Evolutionary conservation across 768 basidiomycete genomes (phyloP).

Genomic region (Filobasidium wieringae): DNA sequence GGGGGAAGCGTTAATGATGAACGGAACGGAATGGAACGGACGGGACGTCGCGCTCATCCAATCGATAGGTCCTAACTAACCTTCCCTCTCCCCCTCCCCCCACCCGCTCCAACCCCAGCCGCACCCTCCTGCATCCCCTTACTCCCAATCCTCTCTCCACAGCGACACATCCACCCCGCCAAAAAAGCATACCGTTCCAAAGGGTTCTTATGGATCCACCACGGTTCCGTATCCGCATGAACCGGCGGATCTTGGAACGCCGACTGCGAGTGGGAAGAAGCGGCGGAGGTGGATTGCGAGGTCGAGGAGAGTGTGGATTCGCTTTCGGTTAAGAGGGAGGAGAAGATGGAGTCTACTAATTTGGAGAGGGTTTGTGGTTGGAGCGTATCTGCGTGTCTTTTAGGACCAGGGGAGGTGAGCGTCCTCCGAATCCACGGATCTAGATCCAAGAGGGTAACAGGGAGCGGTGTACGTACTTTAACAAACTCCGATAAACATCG

Average conservation of each 20-base stretch:
- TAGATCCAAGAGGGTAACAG: neutral
- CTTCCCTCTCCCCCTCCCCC: conserved; percentile 4
- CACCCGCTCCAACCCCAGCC: conserved; percentile 25
- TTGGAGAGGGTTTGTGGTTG: conserved; percentile 63
- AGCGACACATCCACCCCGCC: conserved; percentile 76
- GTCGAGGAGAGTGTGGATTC: conserved; percentile 60
- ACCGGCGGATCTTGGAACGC: conserved; percentile 20
- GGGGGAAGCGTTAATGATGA: neutral
- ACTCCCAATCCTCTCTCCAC: conserved; percentile 61
- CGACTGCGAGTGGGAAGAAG: conserved; percentile 35
- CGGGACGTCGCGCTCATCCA: neutral
- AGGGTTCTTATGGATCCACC: conserved; percentile 50
- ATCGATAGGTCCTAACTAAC: neutral
- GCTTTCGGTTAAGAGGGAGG: conserved; percentile 57
- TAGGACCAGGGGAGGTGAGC: neutral
- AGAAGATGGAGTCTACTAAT: conserved; percentile 72
- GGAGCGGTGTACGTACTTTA: conserved; percentile 47
- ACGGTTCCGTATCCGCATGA: conserved; percentile 27
- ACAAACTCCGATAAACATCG: conserved; percentile 66
- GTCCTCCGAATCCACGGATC: neutral
- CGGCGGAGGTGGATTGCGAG: conserved; percentile 53
- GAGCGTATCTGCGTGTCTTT: conserved; percentile 48
- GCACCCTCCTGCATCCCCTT: conserved; percentile 37
- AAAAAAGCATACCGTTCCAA: conserved; percentile 89
- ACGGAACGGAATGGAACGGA: neutral